phyloP scores from a whole-genome alignment of 176 grass and related monocot genomes.

The Bolboschoenus planiculmis region DNA sequence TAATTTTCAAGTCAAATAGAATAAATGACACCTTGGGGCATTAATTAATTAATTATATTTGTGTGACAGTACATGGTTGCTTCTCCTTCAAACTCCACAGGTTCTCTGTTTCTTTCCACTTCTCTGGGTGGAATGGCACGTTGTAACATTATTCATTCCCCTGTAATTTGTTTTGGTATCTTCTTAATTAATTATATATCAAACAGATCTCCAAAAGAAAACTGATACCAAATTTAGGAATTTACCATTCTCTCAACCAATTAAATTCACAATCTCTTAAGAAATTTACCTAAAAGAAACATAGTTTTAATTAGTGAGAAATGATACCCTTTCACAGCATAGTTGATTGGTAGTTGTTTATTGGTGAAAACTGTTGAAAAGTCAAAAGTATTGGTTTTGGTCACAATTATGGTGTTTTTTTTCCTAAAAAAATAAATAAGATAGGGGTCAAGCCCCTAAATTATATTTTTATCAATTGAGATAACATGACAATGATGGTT shows the following conservation, averaged over 20 bases:
- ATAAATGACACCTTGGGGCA: not conserved
- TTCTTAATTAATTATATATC: not conserved
- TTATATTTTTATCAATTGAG: not conserved
- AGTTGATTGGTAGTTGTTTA: not conserved
- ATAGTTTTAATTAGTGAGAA: no score
- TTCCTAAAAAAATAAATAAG: not conserved
- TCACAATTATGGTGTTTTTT: not conserved
- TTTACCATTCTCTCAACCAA: not conserved
- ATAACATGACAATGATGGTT: not conserved
- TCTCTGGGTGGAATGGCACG: conserved; percentile 2
- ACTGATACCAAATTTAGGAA: not conserved
- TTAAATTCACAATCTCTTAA: not conserved
- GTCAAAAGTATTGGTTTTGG: not conserved
- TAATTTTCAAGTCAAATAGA: not conserved
- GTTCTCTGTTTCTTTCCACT: conserved; percentile 13
- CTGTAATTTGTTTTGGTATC: conserved; percentile 5
- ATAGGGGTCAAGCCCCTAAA: not conserved
- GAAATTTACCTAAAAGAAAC: no score
- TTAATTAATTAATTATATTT: not conserved
- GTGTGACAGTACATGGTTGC: not conserved
- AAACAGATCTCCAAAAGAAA: not conserved
- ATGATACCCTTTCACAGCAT: not conserved
- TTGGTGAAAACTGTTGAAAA: not conserved
- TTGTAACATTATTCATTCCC: not conserved
- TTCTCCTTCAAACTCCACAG: not conserved